Conservation (phyloP, 345 rosid species). For the Arabidopsis suecica region DNA sequence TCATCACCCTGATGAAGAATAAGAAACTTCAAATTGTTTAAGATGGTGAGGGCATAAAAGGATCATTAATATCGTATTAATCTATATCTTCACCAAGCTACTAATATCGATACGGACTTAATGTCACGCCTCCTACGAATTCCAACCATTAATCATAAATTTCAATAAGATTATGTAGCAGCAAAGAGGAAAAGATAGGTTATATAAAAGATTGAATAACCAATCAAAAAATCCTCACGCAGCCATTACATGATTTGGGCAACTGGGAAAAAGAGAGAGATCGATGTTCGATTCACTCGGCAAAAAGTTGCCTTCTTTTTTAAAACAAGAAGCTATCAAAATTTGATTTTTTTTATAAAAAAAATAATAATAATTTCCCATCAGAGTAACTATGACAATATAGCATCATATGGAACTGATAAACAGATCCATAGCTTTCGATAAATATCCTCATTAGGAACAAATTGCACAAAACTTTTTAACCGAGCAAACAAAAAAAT, state of each 20-base stretch:
- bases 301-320: slow-evolving; percentile 42
- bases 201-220: background rate
- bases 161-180: slow-evolving; percentile 6
- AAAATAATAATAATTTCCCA: slow-evolving; percentile 17
- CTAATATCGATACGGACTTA: background rate
- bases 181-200: slow-evolving; percentile 19
- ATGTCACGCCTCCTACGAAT: background rate
- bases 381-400: slow-evolving; percentile 50
- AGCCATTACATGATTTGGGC: slow-evolving; percentile 38
- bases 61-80: background rate
- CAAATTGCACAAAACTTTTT: background rate
- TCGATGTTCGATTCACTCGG: slow-evolving; percentile 47
- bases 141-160: no score
- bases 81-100: no score
- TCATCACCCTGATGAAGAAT: background rate
- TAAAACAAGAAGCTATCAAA: background rate
- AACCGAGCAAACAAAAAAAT: no score
- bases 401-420: slow-evolving; percentile 40
- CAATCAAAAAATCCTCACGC: slow-evolving; percentile 6
- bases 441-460: slow-evolving; percentile 42
- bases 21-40: background rate
- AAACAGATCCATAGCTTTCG: slow-evolving; percentile 40
- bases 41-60: background rate
- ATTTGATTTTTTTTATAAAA: no score
- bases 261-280: slow-evolving; percentile 48